Conservation (phyloP, 176 grass and related monocot genomes). For the Oryza meyeriana region DNA sequence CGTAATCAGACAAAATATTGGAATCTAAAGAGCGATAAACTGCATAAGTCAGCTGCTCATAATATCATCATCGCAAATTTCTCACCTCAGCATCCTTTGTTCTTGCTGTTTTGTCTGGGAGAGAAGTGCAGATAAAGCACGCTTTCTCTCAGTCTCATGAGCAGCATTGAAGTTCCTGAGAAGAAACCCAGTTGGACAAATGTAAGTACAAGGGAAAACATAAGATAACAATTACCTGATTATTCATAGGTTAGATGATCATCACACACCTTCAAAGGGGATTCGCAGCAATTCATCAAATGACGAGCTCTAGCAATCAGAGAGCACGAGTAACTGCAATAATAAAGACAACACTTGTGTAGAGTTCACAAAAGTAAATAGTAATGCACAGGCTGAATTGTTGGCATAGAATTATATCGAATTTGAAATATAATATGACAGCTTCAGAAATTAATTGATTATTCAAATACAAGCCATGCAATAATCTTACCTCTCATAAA, state of each 20-base stretch:
- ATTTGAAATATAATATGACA: not conserved
- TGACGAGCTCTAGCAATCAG: constrained; percentile 84
- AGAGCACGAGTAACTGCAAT: constrained; percentile 66
- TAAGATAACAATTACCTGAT: constrained; percentile 14
- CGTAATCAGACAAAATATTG: constrained; percentile 12
- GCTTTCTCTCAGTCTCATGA: constrained; percentile 88
- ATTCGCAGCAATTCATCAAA: constrained; percentile 75
- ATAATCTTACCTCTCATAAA: not conserved
- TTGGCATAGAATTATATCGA: constrained; percentile 29
- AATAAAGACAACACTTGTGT: constrained; percentile 12
- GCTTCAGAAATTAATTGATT: constrained; percentile 4
- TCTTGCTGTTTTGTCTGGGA: constrained; percentile 90
- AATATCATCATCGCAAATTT: constrained; percentile 2
- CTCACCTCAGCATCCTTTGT: constrained; percentile 77
- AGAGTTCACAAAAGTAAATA: constrained; percentile 5
- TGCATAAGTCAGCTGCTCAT: constrained; percentile 13
- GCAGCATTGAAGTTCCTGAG: constrained; percentile 73
- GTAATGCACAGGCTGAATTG: constrained; percentile 12
- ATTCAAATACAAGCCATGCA: constrained; percentile 10
- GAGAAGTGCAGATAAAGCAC: constrained; percentile 76
- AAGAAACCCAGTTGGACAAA: constrained; percentile 16
- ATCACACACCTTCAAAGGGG: constrained; percentile 75
- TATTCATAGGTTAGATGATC: constrained; percentile 6
- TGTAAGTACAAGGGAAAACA: constrained; percentile 8
- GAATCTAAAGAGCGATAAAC: constrained; percentile 9